A percentile compares a stretch with the other conserved stretches of the same genome.
These are phyloP conservation scores for Lentinula sp. DNA, from an alignment of 768 basidiomycete species.

Conservation along the genomic window DNA sequence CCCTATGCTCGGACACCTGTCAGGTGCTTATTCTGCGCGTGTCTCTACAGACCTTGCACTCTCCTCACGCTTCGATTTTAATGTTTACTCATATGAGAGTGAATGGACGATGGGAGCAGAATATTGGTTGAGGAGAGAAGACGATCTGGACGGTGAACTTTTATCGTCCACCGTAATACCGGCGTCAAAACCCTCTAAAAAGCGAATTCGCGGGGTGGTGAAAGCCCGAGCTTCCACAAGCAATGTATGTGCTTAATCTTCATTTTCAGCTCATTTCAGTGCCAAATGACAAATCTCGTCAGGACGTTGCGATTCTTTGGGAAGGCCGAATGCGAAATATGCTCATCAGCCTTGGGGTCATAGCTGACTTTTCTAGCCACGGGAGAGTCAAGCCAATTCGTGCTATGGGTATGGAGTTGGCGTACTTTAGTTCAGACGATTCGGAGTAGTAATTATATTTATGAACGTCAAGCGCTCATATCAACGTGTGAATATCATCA, in stretches of 20 bases:
- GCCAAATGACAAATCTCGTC: not conserved
- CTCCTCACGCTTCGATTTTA: conserved; percentile 91
- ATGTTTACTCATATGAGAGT: conserved; percentile 94
- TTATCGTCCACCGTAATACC: not conserved
- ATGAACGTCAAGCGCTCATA: not conserved
- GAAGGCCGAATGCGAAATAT: conserved; percentile 88
- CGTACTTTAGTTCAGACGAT: conserved; percentile 71
- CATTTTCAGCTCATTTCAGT: not conserved
- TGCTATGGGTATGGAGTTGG: conserved; percentile 86
- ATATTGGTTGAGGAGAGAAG: conserved; percentile 80
- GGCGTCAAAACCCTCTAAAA: conserved; percentile 12
- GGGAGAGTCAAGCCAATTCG: conserved; percentile 74
- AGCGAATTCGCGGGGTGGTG: conserved; percentile 70
- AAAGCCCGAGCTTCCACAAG: conserved; percentile 89
- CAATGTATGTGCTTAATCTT: conserved; percentile 47
- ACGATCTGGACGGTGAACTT: conserved; percentile 11
- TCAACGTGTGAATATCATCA: not conserved
- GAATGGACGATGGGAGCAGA: conserved; percentile 95
- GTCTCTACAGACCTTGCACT: conserved; percentile 81
- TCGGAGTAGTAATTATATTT: not conserved
- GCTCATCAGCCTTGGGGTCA: conserved; percentile 83
- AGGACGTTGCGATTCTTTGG: conserved; percentile 92
- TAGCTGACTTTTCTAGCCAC: conserved; percentile 79
- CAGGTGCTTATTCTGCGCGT: conserved; percentile 85
- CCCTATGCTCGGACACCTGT: conserved; percentile 93